phyloP scores from a whole-genome alignment of 305 asterid species.

The Fraxinus ornus region DNA sequence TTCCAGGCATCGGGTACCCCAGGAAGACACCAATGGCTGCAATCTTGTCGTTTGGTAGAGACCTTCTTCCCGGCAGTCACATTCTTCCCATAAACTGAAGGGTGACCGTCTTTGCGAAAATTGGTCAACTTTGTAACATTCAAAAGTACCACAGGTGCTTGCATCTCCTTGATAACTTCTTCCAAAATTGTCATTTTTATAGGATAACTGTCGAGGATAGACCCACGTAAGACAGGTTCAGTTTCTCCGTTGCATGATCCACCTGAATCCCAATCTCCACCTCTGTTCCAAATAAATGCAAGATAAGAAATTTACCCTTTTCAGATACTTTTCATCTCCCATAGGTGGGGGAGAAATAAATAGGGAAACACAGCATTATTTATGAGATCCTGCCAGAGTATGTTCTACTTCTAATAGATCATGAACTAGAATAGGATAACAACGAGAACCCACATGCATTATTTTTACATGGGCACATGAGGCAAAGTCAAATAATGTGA shows the following conservation, averaged over 20 bases:
- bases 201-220: constrained; percentile 71
- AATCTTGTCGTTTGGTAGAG: constrained; percentile 70
- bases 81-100: constrained; percentile 80
- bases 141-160: constrained; percentile 54
- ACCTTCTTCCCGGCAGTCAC: constrained; percentile 50
- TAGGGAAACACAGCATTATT: not conserved
- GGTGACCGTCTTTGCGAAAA: constrained; percentile 91
- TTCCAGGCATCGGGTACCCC: constrained; percentile 98
- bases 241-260: constrained; percentile 79
- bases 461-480: not conserved
- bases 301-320: not conserved
- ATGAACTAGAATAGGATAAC: not conserved
- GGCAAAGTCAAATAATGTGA: not conserved
- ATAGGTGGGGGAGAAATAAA: not conserved
- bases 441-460: not conserved
- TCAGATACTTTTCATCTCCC: not conserved
- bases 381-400: not conserved
- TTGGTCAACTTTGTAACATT: constrained; percentile 77
- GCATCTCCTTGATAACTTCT: constrained; percentile 54
- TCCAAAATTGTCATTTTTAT: constrained; percentile 75
- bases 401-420: not conserved
- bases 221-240: constrained; percentile 61
- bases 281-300: constrained; percentile 44
- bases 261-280: constrained; percentile 99
- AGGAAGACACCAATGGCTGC: constrained; percentile 99